Percentiles rank a stretch among this genome's conserved stretches.
These are phyloP conservation scores for Sphagnurus paluster DNA, from an alignment of 1,284 basidiomycete genomes.

Conservation along the genomic window DNA sequence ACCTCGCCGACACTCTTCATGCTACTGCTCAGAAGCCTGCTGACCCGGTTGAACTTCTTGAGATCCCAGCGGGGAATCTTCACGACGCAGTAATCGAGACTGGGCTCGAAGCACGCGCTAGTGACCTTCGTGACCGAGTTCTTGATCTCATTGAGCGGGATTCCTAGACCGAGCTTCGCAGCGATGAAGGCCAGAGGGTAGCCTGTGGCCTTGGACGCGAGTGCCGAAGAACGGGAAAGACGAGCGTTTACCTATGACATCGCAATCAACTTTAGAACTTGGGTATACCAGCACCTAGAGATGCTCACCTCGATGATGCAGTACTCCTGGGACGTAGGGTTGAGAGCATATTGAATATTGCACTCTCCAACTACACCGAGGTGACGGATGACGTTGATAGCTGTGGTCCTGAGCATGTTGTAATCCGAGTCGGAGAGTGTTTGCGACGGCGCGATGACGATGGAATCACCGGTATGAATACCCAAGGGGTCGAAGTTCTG, in stretches of 20 bases:
- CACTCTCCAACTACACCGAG: constrained; percentile 98
- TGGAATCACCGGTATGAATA: constrained; percentile 99
- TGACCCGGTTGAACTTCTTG: constrained; percentile 96
- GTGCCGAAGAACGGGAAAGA: constrained; percentile 94
- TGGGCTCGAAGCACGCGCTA: constrained; percentile 97
- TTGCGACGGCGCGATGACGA: constrained; percentile 97
- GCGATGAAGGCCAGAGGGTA: constrained; percentile 99
- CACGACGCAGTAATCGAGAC: constrained; percentile 95
- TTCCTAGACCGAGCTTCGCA: constrained; percentile 95
- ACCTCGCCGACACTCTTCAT: constrained; percentile 99
- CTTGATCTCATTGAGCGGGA: constrained; percentile 96
- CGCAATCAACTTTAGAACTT: neutral
- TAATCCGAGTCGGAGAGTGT: constrained; percentile 97
- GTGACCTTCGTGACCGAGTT: constrained; percentile 98
- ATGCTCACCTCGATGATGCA: constrained; percentile 90
- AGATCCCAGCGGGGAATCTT: constrained; percentile 99
- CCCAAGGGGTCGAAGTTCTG: constrained; percentile 99
- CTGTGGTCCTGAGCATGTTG: constrained; percentile 98
- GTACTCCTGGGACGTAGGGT: constrained; percentile 93
- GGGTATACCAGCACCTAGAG: constrained; percentile 1
- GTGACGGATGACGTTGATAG: constrained; percentile 97
- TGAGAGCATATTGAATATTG: constrained; percentile 98
- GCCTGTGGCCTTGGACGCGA: constrained; percentile 98
- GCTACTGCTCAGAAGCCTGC: constrained; percentile 83
- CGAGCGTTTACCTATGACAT: constrained; percentile 88